Percentiles rank a stretch among this genome's conserved stretches.
These are phyloP conservation scores for Entrophospora sp. DNA, from an alignment of 192 early-diverging fungal genomes.

Conservation along the genomic window DNA sequence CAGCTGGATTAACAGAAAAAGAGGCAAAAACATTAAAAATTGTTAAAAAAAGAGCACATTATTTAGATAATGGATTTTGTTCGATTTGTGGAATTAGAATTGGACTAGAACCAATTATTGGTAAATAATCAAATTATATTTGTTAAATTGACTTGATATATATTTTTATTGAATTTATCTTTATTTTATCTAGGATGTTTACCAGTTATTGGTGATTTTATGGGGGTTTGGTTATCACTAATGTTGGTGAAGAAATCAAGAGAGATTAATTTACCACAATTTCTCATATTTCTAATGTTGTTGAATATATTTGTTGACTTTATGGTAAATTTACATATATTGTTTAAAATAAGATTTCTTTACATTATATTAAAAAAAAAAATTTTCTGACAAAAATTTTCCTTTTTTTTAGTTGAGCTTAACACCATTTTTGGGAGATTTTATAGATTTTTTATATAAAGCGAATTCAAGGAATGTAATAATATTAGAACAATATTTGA, in stretches of 20 bases:
- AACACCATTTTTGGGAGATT: conserved; percentile 40
- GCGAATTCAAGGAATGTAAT: conserved; percentile 41
- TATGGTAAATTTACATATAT: conserved; percentile 25
- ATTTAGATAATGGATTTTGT: conserved; percentile 4
- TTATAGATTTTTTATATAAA: conserved; percentile 42
- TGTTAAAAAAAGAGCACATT: neutral
- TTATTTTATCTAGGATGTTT: conserved; percentile 32
- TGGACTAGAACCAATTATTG: conserved; percentile 10
- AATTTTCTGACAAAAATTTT: neutral
- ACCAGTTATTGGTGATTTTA: conserved; percentile 39
- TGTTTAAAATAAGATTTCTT: neutral
- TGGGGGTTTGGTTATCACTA: conserved; percentile 32
- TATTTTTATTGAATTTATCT: neutral
- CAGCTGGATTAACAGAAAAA: neutral
- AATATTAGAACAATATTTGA: conserved; percentile 40
- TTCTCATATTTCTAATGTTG: conserved; percentile 32
- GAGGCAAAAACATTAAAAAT: conserved; percentile 4
- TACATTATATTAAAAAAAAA: neutral
- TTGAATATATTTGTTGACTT: conserved; percentile 44
- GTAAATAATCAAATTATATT: neutral
- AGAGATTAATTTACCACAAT: conserved; percentile 31
- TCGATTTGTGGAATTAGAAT: neutral
- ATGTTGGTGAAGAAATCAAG: conserved; percentile 31
- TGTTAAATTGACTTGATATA: neutral
- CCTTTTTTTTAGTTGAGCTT: conserved; percentile 32